Percentiles rank a stretch among this genome's conserved stretches.
phyloP scores from a whole-genome alignment of 1,139 yeast species.

The Lodderomyces orthopsilosis region DNA sequence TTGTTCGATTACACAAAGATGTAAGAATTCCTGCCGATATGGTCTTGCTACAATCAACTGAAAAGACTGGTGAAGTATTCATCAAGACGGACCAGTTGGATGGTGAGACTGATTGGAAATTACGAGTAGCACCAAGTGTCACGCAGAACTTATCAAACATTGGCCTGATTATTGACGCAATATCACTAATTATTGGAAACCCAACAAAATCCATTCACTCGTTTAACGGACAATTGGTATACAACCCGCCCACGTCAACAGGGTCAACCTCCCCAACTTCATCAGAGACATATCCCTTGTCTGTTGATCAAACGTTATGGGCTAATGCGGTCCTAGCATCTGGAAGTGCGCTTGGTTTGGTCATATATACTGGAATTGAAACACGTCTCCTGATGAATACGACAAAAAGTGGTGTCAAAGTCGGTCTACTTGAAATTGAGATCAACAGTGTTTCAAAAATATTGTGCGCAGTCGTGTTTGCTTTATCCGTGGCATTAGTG shows the following conservation, averaged over 20 bases:
- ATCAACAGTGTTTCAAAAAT: conserved; percentile 86
- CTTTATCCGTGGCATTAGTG: conserved; percentile 74
- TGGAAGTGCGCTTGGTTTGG: conserved; percentile 84
- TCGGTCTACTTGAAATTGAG: conserved; percentile 86
- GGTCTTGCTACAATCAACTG: conserved; percentile 80
- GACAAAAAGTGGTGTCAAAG: conserved; percentile 83
- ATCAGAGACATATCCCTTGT: conserved; percentile 60
- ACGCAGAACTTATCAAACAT: conserved; percentile 60
- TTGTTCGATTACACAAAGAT: conserved; percentile 79
- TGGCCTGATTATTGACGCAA: conserved; percentile 29
- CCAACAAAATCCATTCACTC: conserved; percentile 84
- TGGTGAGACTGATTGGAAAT: conserved; percentile 99
- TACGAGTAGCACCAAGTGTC: conserved; percentile 69
- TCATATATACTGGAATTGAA: conserved; percentile 86
- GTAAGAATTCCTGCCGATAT: conserved; percentile 91
- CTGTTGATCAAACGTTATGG: conserved; percentile 94
- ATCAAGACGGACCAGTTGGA: conserved; percentile 96
- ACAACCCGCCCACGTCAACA: conserved; percentile 28
- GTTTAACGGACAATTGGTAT: conserved; percentile 70
- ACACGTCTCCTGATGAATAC: conserved; percentile 96
- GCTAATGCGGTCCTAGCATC: conserved; percentile 96
- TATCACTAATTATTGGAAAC: conserved; percentile 63
- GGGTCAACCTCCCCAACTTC: conserved; percentile 19
- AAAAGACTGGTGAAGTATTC: conserved; percentile 80
- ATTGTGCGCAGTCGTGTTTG: conserved; percentile 80